Evolutionary conservation across 345 rosid genomes (phyloP).

Genomic region (Aquilaria sinensis): DNA sequence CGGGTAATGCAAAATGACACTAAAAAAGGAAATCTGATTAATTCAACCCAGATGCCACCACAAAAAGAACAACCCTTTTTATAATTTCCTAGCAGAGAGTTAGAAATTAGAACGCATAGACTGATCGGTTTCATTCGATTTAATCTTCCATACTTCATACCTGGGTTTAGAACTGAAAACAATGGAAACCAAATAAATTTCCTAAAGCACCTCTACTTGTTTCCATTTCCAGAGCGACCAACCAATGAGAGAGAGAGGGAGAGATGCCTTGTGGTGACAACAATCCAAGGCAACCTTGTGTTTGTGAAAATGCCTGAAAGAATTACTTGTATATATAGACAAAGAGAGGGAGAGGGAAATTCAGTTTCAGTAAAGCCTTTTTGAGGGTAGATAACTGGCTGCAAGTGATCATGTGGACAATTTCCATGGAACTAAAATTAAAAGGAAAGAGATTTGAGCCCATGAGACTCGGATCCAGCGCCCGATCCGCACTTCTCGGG

Average conservation of each 20-base stretch:
- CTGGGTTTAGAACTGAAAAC: neutral
- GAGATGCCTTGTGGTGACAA: conserved; percentile 23
- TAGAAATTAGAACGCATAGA: neutral
- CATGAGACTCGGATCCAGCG: neutral
- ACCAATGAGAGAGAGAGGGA: conserved; percentile 11
- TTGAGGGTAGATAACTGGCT: neutral
- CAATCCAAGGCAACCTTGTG: conserved; percentile 10
- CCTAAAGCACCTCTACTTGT: neutral
- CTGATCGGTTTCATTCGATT: neutral
- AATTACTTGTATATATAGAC: neutral
- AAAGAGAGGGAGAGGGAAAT: neutral
- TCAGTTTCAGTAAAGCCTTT: neutral
- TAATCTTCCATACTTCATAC: neutral
- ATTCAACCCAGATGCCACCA: neutral
- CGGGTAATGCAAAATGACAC: too few species aligned
- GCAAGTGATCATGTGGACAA: too few species aligned
- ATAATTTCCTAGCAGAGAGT: neutral
- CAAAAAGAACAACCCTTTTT: neutral
- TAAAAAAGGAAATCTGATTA: too few species aligned
- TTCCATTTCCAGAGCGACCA: conserved; percentile 14
- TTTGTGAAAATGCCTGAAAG: conserved; percentile 2
- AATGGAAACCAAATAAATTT: neutral
- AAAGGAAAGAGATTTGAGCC: neutral
- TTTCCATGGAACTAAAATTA: too few species aligned
- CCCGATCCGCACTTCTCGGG: conserved; percentile 11